A percentile compares a stretch with the other conserved stretches of the same genome.
Conservation (phyloP, 352 stramenopile genomes). For the Pythium plurisporium region DNA sequence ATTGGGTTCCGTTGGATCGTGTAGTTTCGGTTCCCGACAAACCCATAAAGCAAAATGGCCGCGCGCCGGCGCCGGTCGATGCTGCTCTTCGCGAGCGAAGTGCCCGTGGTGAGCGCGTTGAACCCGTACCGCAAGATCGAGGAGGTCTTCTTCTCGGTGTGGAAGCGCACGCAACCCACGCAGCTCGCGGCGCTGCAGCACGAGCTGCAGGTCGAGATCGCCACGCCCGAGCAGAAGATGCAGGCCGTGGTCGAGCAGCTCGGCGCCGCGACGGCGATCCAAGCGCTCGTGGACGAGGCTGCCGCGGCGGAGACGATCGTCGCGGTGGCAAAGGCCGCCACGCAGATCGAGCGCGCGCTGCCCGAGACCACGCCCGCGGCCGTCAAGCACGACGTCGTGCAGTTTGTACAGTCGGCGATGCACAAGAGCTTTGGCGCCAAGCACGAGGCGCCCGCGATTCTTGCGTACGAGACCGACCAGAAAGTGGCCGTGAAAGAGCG, state of each 20-base stretch:
- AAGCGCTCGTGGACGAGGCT: constrained; percentile 51
- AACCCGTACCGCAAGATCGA: constrained; percentile 84
- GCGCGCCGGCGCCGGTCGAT: constrained; percentile 32
- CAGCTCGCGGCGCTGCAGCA: constrained; percentile 49
- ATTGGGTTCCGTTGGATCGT: constrained; percentile 2
- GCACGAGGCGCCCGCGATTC: constrained; percentile 61
- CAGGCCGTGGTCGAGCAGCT: constrained; percentile 49
- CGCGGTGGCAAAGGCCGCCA: constrained; percentile 31
- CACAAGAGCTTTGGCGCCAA: constrained; percentile 70
- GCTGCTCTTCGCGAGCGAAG: constrained; percentile 83
- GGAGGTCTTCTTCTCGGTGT: constrained; percentile 75
- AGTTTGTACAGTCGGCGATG: constrained; percentile 74
- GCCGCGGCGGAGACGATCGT: constrained; percentile 38
- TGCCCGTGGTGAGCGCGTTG: constrained; percentile 74
- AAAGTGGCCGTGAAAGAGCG: constrained; percentile 57
- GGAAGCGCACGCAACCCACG: constrained; percentile 71
- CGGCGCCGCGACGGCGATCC: constrained; percentile 46
- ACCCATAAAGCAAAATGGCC: not conserved
- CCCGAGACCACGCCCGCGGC: constrained; percentile 37
- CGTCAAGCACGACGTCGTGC: constrained; percentile 63
- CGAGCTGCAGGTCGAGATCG: constrained; percentile 39
- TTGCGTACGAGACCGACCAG: constrained; percentile 59
- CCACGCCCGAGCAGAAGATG: constrained; percentile 51
- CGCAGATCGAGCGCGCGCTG: constrained; percentile 46
- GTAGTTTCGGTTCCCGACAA: not conserved